These are phyloP conservation scores for Cryphonectria radicalis DNA, from an alignment of 2,329 filamentous ascomycete species.

Conservation along the genomic window DNA sequence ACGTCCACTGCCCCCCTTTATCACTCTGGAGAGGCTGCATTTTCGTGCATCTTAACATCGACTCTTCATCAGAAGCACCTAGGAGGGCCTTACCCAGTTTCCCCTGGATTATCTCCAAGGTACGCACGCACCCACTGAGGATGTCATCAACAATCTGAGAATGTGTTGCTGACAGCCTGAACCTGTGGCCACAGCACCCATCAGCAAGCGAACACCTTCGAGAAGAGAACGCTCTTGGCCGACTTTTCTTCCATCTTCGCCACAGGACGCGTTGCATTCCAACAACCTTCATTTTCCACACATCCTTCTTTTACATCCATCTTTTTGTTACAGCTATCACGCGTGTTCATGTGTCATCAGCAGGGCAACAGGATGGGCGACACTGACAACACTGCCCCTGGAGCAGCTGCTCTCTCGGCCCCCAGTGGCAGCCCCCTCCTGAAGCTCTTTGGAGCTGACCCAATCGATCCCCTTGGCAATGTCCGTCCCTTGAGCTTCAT, in stretches of 20 bases:
- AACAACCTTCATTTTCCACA: not conserved
- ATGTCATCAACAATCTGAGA: not conserved
- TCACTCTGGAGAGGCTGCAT: not conserved
- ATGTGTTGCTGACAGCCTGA: not conserved
- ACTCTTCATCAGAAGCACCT: not conserved
- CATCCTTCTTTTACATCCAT: not conserved
- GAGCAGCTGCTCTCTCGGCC: not conserved
- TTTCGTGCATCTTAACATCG: not conserved
- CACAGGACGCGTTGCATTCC: not conserved
- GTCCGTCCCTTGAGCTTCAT: conserved; percentile 10
- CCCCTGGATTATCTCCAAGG: not conserved
- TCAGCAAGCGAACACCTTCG: not conserved
- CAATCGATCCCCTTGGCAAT: not conserved
- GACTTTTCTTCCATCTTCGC: not conserved
- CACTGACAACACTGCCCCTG: not conserved
- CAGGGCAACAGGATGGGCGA: not conserved
- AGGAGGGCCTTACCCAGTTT: not conserved
- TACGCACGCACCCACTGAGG: not conserved
- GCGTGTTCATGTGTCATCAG: not conserved
- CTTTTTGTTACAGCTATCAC: not conserved
- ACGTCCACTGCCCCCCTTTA: not conserved
- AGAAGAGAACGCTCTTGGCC: not conserved
- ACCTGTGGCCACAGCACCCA: not conserved
- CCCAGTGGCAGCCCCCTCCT: not conserved
- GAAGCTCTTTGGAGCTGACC: conserved; percentile 18